A percentile compares a stretch with the other conserved stretches of the same genome.
These are phyloP conservation scores for Pseudocercospora pini-densiflorae DNA, from an alignment of 2,329 filamentous ascomycete genomes.

Conservation along the genomic window DNA sequence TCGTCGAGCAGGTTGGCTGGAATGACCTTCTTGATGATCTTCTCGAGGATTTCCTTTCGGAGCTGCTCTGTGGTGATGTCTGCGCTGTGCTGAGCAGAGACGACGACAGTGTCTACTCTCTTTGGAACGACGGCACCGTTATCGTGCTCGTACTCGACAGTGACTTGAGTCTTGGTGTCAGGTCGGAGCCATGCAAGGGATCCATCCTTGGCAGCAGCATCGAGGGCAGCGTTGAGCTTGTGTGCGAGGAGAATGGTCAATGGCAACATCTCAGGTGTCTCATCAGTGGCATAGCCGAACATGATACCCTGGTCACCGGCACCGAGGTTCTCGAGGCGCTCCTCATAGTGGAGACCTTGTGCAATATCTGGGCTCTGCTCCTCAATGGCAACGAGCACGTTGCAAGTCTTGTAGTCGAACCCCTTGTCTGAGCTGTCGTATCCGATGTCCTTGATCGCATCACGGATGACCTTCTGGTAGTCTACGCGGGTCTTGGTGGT, in stretches of 20 bases:
- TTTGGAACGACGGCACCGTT: constrained; percentile 88
- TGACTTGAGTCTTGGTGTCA: constrained; percentile 99
- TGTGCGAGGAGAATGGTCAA: constrained; percentile 93
- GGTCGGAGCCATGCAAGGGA: constrained; percentile 91
- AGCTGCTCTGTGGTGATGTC: constrained; percentile 89
- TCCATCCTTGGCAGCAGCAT: constrained; percentile 83
- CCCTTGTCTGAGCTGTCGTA: constrained; percentile 98
- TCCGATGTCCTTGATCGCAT: constrained; percentile 96
- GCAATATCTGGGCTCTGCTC: constrained; percentile 99
- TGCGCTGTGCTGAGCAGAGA: constrained; percentile 91
- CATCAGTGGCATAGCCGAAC: constrained; percentile 99
- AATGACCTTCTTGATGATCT: constrained; percentile 96
- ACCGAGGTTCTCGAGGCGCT: constrained; percentile 96
- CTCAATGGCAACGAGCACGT: constrained; percentile 98
- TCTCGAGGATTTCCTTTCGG: constrained; percentile 92
- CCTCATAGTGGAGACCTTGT: constrained; percentile 97
- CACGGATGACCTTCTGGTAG: constrained; percentile 97
- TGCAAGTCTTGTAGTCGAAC: constrained; percentile 99
- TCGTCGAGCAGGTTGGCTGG: constrained; percentile 91
- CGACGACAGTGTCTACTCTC: constrained; percentile 94
- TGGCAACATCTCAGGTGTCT: constrained; percentile 96
- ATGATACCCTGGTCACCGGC: constrained; percentile 99
- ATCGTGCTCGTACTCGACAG: constrained; percentile 97
- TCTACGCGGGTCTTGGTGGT: constrained; percentile 94
- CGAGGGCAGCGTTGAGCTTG: constrained; percentile 97